Percentiles rank a stretch among this genome's conserved stretches.
These are phyloP conservation scores for Theobroma grandiflorum DNA, from an alignment of 441 rosid species.

Conservation along the genomic window DNA sequence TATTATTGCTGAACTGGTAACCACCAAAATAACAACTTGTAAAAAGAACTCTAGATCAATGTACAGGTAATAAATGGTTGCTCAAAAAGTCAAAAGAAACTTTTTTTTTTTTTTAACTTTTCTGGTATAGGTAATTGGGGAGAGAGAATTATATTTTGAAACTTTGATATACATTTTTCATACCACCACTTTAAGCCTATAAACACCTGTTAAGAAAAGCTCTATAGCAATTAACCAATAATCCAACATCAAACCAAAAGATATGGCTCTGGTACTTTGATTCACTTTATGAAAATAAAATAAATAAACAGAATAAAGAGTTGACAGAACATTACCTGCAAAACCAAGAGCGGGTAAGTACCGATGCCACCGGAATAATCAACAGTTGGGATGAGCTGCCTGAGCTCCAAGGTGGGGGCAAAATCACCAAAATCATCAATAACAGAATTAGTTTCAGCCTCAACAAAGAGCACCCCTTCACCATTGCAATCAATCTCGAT, in stretches of 20 bases:
- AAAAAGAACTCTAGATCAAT: background rate
- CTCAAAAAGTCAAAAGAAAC: background rate
- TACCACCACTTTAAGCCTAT: background rate
- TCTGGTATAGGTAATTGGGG: background rate
- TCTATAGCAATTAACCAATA: background rate
- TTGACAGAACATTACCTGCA: constrained; percentile 60
- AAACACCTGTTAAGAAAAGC: background rate
- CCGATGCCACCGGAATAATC: constrained; percentile 81
- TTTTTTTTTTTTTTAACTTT: too few species aligned
- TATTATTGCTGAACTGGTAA: background rate
- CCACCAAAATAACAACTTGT: background rate
- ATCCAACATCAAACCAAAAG: background rate
- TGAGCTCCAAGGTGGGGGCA: constrained; percentile 83
- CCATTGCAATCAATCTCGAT: constrained; percentile 88
- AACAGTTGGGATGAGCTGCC: constrained; percentile 82
- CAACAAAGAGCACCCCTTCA: constrained; percentile 81
- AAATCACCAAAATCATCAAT: constrained; percentile 89
- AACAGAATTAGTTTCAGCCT: constrained; percentile 67
- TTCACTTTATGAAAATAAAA: background rate
- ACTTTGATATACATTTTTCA: background rate
- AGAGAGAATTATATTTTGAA: background rate
- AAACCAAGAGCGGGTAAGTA: constrained; percentile 78
- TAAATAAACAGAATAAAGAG: background rate
- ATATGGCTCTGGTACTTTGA: background rate
- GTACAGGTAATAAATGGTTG: background rate